Evolutionary conservation across 2,329 filamentous ascomycete genomes (phyloP), one percentile per base, ranked within the genome.

Genomic region (Ophiocordyceps camponoti-rufipedis): DNA sequence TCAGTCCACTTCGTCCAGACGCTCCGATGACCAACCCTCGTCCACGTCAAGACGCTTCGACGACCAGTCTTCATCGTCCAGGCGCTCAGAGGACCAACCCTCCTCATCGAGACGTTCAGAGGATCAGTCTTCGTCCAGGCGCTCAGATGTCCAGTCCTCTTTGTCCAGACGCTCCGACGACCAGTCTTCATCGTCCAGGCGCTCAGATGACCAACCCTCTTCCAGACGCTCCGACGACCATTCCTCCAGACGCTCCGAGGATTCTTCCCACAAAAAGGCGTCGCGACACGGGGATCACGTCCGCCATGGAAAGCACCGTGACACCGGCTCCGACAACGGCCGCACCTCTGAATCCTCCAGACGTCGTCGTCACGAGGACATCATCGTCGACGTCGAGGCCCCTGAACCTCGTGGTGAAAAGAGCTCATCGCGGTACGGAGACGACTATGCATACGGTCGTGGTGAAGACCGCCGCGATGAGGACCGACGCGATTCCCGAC

Each of bases 211-310:
- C 5, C 23, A 23, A 23, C 23, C 23, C 23, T 23, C 23, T 3
- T 23, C 23, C 23, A 23, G 23, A 23, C 23, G 23, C 23, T 23
- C 23, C 23, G 23, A 23, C 23, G 23, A 23, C 5, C 23, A 23
- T 3, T 23, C 23, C 23, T 23, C 23, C 23, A 23, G 23, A 23
- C 23, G 23, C 23, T 23, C 23, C 29, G 29, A 31, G 8, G 29
- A 31, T 12, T 12, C 8, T 10, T 50, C 56, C 29, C 49, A 52
- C 45, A 55, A 56, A 46, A 57, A 55, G 44, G 51, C 59, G 45
- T 56, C 57, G 46, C 54, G 55, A 51, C 46, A 57, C 48, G 55
- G 62, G 46, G 60, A 63, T 44, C 55, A 61, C 38, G 54, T 58
- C 45, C 50, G 50, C 41, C 49, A 53, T 6, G 53, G 48, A 42